Evolutionary conservation across 345 rosid genomes (phyloP).

Genomic region (Acer negundo): DNA sequence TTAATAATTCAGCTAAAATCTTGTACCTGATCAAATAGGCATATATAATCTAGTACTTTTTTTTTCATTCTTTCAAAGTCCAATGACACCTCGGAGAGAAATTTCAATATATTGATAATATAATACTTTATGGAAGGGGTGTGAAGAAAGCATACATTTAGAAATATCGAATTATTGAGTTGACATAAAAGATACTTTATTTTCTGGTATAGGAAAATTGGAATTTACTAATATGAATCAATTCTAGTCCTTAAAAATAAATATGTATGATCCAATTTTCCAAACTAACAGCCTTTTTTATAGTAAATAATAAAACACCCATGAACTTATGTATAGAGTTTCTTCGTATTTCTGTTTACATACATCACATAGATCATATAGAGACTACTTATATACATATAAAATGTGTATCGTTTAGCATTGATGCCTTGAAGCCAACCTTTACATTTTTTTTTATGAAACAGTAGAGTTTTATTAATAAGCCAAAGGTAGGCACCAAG

Average conservation of each 20-base stretch:
- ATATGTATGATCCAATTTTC: too few species aligned
- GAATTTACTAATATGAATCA: neutral
- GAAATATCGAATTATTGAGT: neutral
- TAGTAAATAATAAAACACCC: neutral
- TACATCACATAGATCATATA: too few species aligned
- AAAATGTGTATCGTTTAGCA: too few species aligned
- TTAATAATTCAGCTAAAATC: slow-evolving; percentile 3
- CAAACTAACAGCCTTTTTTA: too few species aligned
- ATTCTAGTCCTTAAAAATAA: neutral
- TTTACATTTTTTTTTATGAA: too few species aligned
- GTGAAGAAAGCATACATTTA: neutral
- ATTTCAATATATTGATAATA: neutral
- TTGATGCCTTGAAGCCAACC: too few species aligned
- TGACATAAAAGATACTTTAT: too few species aligned
- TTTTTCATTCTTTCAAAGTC: slow-evolving; percentile 13
- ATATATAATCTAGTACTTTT: slow-evolving; percentile 9
- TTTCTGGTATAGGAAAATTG: too few species aligned
- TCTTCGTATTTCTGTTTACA: neutral
- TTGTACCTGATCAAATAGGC: slow-evolving; percentile 22
- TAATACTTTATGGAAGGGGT: neutral
- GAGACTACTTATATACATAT: too few species aligned
- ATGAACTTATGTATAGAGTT: neutral
- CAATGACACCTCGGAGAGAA: neutral
- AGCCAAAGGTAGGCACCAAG: too few species aligned
- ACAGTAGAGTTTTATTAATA: too few species aligned